Base-by-base conservation (phyloP, 1,284 basidiomycete species). In the Sporisorium exsertum region DNA sequence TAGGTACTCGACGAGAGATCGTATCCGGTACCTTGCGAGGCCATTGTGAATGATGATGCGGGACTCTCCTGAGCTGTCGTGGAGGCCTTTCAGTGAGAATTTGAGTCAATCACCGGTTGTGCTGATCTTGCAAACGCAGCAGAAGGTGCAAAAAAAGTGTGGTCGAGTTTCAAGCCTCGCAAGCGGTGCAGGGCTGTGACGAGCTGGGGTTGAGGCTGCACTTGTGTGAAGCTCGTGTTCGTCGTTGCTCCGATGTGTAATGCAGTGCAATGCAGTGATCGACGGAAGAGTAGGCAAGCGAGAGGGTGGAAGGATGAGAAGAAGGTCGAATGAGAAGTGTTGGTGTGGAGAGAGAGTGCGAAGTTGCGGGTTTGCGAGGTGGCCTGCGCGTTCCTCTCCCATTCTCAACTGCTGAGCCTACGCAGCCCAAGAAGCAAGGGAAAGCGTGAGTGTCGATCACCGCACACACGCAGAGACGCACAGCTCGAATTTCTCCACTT, bases 1-100 rank as follows among this genome's bases (percentile, higher is more conserved):
- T 99, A 99, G 54, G 96, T 99, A 84, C 94, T 96, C 51, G 96
- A 94, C 64, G 95, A 97, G 69, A 98, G 92, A 89, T 99, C 96
- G 88, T 98, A 98, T 64, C 96, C 96, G 80, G 95, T 97, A 72
- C 95, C 95, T 84, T 97, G 97, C 59, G 95, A 97, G 62, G 95
- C 95, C 94, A 97, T 97, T 62, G 22, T 37, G 58, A 26, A 37
- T 32, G 35, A 45, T 43, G 45, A 26, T 47, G 45, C n/a, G 50
- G 6, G 18, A 3, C 8, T 40, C 13, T n/a, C 33, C 16, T 22
- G 42, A 40, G 18, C 33, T 46, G 27, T 9, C 24, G 33, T 22
- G 18, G 24, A 24, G 18, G 18, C 33, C 8, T 37, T 15, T 3
- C 26, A 29, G 37, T 40, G 15, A 1, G 18, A 20, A 10, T 8